These are phyloP conservation scores for Trichoderma gracile DNA, from an alignment of 2,329 filamentous ascomycete species.

Conservation along the genomic window DNA sequence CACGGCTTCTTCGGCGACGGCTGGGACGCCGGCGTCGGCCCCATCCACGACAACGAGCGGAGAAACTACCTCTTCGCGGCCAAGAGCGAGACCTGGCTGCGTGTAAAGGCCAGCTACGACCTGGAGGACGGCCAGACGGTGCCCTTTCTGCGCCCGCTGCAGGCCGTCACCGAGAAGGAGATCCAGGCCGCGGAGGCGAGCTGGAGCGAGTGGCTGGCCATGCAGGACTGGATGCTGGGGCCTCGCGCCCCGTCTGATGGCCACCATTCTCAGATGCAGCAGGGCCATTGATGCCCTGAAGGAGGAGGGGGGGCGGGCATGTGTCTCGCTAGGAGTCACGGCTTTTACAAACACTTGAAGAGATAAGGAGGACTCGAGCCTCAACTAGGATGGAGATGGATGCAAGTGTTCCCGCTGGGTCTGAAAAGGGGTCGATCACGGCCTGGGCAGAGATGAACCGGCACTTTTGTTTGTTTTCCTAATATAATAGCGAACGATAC, in stretches of 20 bases:
- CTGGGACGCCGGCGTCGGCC: slow-evolving; percentile 77
- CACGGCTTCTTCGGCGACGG: slow-evolving; percentile 97
- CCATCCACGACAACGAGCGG: slow-evolving; percentile 83
- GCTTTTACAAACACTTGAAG: background rate
- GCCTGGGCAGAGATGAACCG: background rate
- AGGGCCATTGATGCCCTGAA: slow-evolving; percentile 31
- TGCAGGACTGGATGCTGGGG: slow-evolving; percentile 99
- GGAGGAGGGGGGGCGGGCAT: background rate
- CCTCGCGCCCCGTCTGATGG: slow-evolving; percentile 61
- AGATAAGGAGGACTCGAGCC: background rate
- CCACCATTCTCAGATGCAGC: slow-evolving; percentile 38
- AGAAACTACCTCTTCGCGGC: slow-evolving; percentile 94
- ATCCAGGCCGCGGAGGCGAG: slow-evolving; percentile 77
- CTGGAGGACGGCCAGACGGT: slow-evolving; percentile 79
- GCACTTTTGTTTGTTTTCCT: background rate
- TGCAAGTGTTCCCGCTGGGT: background rate
- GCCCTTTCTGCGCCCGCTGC: slow-evolving; percentile 83
- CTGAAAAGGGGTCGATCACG: background rate
- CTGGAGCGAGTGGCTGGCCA: slow-evolving; percentile 94
- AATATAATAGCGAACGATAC: background rate
- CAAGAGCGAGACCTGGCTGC: slow-evolving; percentile 87
- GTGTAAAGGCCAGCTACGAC: slow-evolving; percentile 88
- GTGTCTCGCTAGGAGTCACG: background rate
- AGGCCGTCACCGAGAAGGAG: slow-evolving; percentile 73
- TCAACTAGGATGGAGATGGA: background rate